Conservation (phyloP, 2,329 filamentous ascomycete genomes). For the Colletotrichum liriopes region DNA sequence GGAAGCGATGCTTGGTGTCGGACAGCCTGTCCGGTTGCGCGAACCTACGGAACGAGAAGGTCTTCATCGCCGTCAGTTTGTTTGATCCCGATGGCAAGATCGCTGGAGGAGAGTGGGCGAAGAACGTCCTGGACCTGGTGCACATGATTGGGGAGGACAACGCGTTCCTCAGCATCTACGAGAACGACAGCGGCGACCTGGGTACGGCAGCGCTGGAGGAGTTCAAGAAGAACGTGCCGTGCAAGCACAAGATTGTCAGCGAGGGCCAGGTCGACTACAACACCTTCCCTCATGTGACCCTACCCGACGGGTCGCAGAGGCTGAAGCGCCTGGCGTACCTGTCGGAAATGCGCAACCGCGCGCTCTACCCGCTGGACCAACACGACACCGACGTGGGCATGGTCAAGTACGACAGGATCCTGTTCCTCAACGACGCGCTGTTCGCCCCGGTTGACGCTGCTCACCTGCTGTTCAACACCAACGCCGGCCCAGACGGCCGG, state of each 20-base stretch:
- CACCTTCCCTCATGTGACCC: conserved; percentile 71
- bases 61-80: conserved; percentile 82
- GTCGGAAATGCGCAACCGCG: conserved; percentile 80
- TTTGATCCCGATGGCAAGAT: conserved; percentile 75
- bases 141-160: conserved; percentile 77
- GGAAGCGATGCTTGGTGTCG: conserved; percentile 50
- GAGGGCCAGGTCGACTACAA: conserved; percentile 72
- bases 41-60: conserved; percentile 69
- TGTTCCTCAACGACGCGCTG: conserved; percentile 79
- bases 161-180: conserved; percentile 81
- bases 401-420: conserved; percentile 67
- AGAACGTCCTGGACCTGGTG: conserved; percentile 73
- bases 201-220: conserved; percentile 68
- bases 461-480: conserved; percentile 75
- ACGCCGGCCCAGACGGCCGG: conserved; percentile 65
- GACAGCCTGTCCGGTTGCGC: conserved; percentile 53
- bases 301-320: conserved; percentile 75
- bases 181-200: conserved; percentile 75
- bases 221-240: conserved; percentile 65
- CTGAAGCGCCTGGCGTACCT: conserved; percentile 82
- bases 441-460: conserved; percentile 67
- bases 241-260: conserved; percentile 68
- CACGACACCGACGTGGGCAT: conserved; percentile 53
- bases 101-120: conserved; percentile 75
- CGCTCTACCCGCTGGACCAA: conserved; percentile 74